These are phyloP conservation scores for Kondoa malvinella DNA, from an alignment of 768 basidiomycete species.

Conservation along the genomic window DNA sequence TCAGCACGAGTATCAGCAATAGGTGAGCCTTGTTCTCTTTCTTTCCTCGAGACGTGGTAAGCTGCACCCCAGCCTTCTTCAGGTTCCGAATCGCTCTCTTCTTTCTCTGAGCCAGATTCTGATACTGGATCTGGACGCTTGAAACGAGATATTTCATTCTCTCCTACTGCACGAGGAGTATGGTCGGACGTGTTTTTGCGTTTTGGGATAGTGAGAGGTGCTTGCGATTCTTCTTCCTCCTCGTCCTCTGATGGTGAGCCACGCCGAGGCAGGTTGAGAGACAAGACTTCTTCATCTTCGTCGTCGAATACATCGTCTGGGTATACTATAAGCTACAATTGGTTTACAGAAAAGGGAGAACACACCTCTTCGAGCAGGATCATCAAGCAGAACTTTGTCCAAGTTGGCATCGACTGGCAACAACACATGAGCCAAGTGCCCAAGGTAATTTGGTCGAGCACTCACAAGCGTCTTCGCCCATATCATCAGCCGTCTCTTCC, in stretches of 20 bases:
- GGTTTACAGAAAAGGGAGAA: background rate
- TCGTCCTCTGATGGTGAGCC: background rate
- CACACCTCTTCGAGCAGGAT: background rate
- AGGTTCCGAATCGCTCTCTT: constrained; percentile 1
- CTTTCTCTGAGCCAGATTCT: constrained; percentile 1
- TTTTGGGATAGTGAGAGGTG: background rate
- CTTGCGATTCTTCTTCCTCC: background rate
- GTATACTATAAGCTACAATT: background rate
- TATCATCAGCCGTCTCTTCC: background rate
- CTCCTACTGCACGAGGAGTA: background rate
- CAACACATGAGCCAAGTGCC: background rate
- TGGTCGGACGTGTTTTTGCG: background rate
- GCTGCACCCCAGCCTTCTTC: constrained; percentile 3
- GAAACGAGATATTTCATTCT: background rate
- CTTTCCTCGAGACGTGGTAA: constrained; percentile 9
- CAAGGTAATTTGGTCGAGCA: background rate
- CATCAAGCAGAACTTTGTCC: background rate
- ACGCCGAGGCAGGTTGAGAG: background rate
- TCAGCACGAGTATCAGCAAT: constrained; percentile 18
- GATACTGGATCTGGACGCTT: background rate
- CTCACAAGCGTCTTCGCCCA: background rate
- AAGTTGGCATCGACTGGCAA: background rate
- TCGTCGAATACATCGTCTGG: background rate
- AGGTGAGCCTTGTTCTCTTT: background rate
- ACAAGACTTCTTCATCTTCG: constrained; percentile 1